phyloP scores from a whole-genome alignment of 805 yeast genomes.

The Starmerella bombi region DNA sequence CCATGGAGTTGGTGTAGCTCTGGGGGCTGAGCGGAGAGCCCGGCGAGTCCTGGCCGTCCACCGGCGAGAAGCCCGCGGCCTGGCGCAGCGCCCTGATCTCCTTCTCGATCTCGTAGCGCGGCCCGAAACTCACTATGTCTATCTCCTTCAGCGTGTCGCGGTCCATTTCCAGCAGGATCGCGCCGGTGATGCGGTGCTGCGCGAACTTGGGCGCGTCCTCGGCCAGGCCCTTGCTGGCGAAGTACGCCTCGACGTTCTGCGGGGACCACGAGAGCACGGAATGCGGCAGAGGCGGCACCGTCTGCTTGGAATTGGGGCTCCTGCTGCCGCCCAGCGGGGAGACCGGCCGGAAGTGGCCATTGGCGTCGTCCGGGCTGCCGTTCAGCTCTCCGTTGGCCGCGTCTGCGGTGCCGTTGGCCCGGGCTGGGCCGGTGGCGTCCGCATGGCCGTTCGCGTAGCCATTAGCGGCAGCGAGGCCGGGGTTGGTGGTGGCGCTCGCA shows the following conservation, averaged over 20 bases:
- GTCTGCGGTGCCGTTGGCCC: background rate
- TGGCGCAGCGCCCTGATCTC: constrained; percentile 49
- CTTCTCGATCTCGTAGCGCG: constrained; percentile 80
- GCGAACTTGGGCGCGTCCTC: constrained; percentile 68
- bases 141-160: constrained; percentile 77
- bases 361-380: background rate
- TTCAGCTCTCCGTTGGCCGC: background rate
- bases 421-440: background rate
- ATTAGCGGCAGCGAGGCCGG: background rate
- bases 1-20: background rate
- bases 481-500: background rate
- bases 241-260: constrained; percentile 67
- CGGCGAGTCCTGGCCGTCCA: constrained; percentile 2
- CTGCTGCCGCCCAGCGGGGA: background rate
- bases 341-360: background rate
- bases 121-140: constrained; percentile 86
- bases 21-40: constrained; percentile 2
- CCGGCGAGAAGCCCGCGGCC: constrained; percentile 3
- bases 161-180: constrained; percentile 73
- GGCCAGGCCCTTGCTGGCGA: constrained; percentile 58
- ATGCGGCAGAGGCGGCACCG: constrained; percentile 12
- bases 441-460: background rate
- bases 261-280: constrained; percentile 56
- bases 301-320: constrained; percentile 8
- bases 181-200: constrained; percentile 79